phyloP scores from a whole-genome alignment of 805 yeast species.

The Blastobotrys terrestris region DNA sequence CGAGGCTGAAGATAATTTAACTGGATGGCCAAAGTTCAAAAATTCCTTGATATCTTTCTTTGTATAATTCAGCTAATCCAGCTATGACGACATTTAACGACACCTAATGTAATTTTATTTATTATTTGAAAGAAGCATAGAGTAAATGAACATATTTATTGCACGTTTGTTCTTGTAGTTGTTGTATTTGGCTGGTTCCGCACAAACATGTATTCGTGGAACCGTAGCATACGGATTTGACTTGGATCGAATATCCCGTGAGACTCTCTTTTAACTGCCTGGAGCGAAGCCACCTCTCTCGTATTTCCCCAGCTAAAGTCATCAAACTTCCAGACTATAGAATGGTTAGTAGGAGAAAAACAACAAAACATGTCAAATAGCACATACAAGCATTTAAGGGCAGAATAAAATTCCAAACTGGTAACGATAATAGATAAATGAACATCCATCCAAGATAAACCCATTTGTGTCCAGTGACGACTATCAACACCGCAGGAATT shows the following conservation, averaged over 20 bases:
- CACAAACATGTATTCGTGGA: conserved; percentile 1
- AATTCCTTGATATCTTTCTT: conserved; percentile 7
- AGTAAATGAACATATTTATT: neutral
- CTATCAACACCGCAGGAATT: conserved; percentile 74
- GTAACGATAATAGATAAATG: conserved; percentile 72
- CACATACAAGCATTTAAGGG: conserved; percentile 66
- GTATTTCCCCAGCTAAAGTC: conserved; percentile 98
- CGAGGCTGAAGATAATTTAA: conserved; percentile 31
- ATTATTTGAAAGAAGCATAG: neutral
- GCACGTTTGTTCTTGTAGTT: neutral
- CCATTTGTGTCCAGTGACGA: conserved; percentile 74
- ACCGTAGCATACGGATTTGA: neutral
- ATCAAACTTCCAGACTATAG: conserved; percentile 73
- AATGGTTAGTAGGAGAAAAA: conserved; percentile 3
- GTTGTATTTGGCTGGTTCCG: neutral
- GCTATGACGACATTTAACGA: neutral
- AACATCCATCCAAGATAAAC: conserved; percentile 72
- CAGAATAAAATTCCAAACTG: conserved; percentile 85
- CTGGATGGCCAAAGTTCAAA: conserved; percentile 12
- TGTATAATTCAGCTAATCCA: conserved; percentile 1
- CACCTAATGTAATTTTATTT: neutral
- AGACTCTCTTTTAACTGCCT: conserved; percentile 20
- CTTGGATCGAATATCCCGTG: conserved; percentile 3
- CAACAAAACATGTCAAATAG: neutral
- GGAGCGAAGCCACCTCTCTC: conserved; percentile 51